phyloP scores from a whole-genome alignment of 1,284 basidiomycete genomes.

The Cystobasidium pallidum region DNA sequence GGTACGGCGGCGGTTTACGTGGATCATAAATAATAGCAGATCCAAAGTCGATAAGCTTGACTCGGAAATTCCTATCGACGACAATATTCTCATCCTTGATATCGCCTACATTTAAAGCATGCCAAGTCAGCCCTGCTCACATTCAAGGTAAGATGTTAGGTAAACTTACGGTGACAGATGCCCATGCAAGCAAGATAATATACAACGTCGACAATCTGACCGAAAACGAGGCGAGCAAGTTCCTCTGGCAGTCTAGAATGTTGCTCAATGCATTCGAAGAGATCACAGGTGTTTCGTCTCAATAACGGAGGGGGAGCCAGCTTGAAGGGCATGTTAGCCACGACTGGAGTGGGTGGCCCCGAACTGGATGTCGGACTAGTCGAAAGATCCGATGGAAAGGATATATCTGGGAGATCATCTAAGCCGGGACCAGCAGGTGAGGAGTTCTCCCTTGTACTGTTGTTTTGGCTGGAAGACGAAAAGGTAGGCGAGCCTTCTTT shows the following conservation, averaged over 20 bases:
- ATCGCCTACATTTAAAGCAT: conserved; percentile 59
- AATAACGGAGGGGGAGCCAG: conserved; percentile 62
- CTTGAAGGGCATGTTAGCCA: conserved; percentile 17
- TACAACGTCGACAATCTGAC: conserved; percentile 83
- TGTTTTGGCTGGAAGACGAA: not conserved
- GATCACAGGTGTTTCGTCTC: conserved; percentile 78
- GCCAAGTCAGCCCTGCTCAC: not conserved
- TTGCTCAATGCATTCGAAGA: conserved; percentile 92
- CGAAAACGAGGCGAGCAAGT: conserved; percentile 78
- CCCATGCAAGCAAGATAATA: conserved; percentile 74
- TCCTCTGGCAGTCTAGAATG: conserved; percentile 77
- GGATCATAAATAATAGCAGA: conserved; percentile 78
- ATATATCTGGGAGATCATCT: conserved; percentile 29
- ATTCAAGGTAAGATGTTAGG: not conserved
- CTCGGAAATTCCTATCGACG: conserved; percentile 67
- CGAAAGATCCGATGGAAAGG: conserved; percentile 33
- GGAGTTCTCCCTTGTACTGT: conserved; percentile 2
- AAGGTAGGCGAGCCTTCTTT: not conserved
- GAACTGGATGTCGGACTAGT: conserved; percentile 30
- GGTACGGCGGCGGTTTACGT: conserved; percentile 60
- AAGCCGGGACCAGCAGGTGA: conserved; percentile 11
- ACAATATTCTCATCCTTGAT: conserved; percentile 94
- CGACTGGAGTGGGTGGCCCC: conserved; percentile 38
- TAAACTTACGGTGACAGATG: conserved; percentile 69
- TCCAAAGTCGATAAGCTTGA: conserved; percentile 93